Evolutionary conservation across 495 filamentous ascomycete species (phyloP).

Genomic region (Xylaria cubensis): DNA sequence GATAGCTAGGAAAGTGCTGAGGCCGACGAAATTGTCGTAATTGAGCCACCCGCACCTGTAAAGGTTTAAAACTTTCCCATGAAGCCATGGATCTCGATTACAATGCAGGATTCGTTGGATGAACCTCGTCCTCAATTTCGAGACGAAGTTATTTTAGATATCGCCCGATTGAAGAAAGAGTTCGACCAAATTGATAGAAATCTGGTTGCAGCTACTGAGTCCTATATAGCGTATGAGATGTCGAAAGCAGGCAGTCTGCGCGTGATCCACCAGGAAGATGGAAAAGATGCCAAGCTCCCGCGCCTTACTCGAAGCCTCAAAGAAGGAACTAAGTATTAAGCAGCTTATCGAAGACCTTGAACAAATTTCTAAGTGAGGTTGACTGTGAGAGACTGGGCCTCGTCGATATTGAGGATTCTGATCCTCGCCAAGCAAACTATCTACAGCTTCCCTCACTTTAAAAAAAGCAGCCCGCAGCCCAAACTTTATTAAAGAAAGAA

Average conservation of each 20-base stretch:
- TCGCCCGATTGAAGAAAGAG: conserved; percentile 92
- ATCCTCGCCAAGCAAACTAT: no score
- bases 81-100: conserved; percentile 90
- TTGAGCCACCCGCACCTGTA: conserved; percentile 69
- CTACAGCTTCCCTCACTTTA: no score
- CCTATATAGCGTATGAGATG: conserved; percentile 91
- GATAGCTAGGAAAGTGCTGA: conserved; percentile 84
- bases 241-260: conserved; percentile 89
- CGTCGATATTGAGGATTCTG: no score
- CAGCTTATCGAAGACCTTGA: no score
- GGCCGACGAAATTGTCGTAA: conserved; percentile 71
- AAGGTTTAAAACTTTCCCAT: conserved; percentile 94
- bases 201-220: conserved; percentile 84
- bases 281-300: conserved; percentile 83
- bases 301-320: no score
- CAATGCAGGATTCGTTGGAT: conserved; percentile 50
- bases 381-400: no score
- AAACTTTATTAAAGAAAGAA: no score
- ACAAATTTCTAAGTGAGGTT: no score
- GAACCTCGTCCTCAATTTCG: conserved; percentile 61
- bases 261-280: conserved; percentile 92
- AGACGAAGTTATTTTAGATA: conserved; percentile 78
- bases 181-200: conserved; percentile 97
- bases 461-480: no score
- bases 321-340: no score